Conservation (phyloP, 2,329 filamentous ascomycete species). For the Xylariaceae sp. region DNA sequence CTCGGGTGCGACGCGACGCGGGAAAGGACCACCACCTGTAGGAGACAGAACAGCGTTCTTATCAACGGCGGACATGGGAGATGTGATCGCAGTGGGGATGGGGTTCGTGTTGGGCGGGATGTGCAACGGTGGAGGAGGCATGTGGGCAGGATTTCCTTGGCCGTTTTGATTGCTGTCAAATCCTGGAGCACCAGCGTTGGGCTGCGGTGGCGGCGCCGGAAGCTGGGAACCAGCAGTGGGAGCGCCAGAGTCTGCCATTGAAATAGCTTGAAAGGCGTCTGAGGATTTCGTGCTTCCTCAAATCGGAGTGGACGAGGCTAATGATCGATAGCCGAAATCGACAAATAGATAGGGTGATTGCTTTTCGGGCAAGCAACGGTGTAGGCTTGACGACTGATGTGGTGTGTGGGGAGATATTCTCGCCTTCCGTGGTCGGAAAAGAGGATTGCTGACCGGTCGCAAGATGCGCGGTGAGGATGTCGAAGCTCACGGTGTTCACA, state of each 20-base stretch:
- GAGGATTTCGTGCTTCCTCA: neutral
- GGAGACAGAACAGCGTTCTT: slow-evolving; percentile 73
- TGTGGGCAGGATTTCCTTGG: slow-evolving; percentile 65
- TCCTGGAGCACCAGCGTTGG: slow-evolving; percentile 65
- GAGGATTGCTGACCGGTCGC: slow-evolving; percentile 3
- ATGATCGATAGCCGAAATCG: slow-evolving; percentile 8
- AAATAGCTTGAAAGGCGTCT: slow-evolving; percentile 21
- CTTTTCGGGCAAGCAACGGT: slow-evolving; percentile 16
- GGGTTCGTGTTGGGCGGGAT: slow-evolving; percentile 96
- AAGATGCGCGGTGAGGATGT: slow-evolving; percentile 2
- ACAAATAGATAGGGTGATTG: slow-evolving; percentile 11
- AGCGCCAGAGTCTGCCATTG: slow-evolving; percentile 74
- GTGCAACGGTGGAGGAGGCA: slow-evolving; percentile 85
- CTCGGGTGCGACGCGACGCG: slow-evolving; percentile 88
- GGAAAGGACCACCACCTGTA: slow-evolving; percentile 71
- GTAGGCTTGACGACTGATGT: slow-evolving; percentile 16
- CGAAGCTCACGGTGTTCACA: slow-evolving; percentile 19
- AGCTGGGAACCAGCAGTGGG: slow-evolving; percentile 59
- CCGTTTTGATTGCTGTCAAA: slow-evolving; percentile 71
- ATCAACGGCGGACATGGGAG: slow-evolving; percentile 64
- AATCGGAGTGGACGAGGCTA: slow-evolving; percentile 3
- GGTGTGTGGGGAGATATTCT: slow-evolving; percentile 22
- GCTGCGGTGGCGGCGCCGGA: slow-evolving; percentile 64
- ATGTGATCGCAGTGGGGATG: slow-evolving; percentile 87
- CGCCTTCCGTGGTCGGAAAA: slow-evolving; percentile 8